phyloP scores from a whole-genome alignment of 805 yeast genomes.

The Jamesozyma spencerorum region DNA sequence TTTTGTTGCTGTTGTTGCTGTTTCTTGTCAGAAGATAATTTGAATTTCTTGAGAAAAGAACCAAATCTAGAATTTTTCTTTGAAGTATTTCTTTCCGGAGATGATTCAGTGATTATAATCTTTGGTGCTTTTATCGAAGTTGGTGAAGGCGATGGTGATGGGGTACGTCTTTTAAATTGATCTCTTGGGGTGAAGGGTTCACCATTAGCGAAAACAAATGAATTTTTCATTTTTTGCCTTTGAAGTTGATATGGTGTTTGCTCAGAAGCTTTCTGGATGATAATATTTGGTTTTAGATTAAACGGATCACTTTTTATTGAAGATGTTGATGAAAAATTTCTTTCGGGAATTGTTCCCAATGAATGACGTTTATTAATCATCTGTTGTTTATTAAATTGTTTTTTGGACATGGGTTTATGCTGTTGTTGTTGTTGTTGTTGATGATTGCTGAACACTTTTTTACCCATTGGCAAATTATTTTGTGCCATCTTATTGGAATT shows the following conservation, averaged over 20 bases:
- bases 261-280: background rate
- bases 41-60: background rate
- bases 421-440: no score
- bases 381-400: no score
- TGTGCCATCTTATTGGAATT: no score
- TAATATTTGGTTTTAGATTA: no score
- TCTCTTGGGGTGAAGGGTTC: constrained; percentile 25
- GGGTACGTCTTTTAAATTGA: background rate
- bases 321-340: background rate
- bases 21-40: background rate
- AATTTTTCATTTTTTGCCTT: constrained; percentile 19
- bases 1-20: background rate
- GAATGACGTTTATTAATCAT: background rate
- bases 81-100: no score
- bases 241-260: constrained; percentile 23
- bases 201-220: constrained; percentile 26
- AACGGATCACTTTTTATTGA: no score
- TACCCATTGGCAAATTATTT: no score
- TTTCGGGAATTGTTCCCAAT: background rate
- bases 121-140: no score
- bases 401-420: no score
- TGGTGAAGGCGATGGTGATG: background rate
- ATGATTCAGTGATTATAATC: background rate
- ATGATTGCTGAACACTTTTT: no score
- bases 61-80: background rate